phyloP scores from a whole-genome alignment of 2,329 filamentous ascomycete species.

The Diaporthe nobilis region DNA sequence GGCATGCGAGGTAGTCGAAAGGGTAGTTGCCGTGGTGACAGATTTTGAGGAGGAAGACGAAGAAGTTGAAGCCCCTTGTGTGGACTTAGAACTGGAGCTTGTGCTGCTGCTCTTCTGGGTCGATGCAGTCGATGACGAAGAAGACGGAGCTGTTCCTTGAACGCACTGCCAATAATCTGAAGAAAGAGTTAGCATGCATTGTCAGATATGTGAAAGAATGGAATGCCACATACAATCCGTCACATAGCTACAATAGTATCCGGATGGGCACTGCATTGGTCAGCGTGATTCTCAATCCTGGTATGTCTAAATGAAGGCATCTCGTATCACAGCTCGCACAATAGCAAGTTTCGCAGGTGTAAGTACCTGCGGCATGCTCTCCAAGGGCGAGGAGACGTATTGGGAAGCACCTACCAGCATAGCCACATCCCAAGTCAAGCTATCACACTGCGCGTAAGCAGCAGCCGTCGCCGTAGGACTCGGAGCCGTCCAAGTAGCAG shows the following conservation, averaged over 20 bases:
- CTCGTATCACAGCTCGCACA: too few relatives aligned
- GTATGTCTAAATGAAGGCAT: too few relatives aligned
- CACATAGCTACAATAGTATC: constrained; percentile 14
- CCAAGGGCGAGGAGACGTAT: fast-evolving
- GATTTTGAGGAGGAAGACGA: not conserved
- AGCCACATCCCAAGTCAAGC: constrained; percentile 39
- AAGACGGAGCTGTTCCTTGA: not conserved
- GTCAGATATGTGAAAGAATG: too few relatives aligned
- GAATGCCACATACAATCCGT: not conserved
- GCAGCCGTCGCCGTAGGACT: constrained; percentile 39
- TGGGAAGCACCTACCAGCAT: constrained; percentile 17
- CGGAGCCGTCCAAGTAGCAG: constrained; percentile 36
- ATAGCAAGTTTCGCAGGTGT: not conserved
- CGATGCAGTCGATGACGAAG: not conserved
- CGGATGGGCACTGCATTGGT: constrained; percentile 17
- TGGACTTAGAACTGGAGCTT: not conserved
- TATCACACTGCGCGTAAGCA: constrained; percentile 40
- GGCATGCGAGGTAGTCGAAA: too few relatives aligned
- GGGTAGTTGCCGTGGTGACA: not conserved
- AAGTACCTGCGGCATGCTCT: not conserved
- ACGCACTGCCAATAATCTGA: constrained; percentile 19
- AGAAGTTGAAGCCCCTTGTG: not conserved
- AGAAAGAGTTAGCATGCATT: not conserved
- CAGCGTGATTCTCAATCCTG: not conserved
- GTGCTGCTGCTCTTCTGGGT: not conserved